Evolutionary conservation across 306 rosid genomes (phyloP), one percentile per base, ranked within the genome.

Genomic region (Parietaria judaica): DNA sequence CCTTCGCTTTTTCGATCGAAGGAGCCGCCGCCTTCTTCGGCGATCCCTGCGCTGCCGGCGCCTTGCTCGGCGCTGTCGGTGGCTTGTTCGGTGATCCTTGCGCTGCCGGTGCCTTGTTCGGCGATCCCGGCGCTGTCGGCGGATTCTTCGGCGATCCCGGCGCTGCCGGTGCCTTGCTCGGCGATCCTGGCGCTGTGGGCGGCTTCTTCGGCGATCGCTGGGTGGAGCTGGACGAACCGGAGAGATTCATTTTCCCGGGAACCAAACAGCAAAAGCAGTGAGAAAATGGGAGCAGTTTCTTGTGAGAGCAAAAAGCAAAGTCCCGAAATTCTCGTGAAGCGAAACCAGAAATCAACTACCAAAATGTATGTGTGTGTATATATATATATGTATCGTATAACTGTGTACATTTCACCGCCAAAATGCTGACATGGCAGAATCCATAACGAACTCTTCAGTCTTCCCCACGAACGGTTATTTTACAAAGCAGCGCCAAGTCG

Each of bases 281-380:
- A 49, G 53, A 49, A n/a, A 51, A 60, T 45, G 43, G 53, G 13
- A 49, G 45, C 6, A 41, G 45, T 41, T 5, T 41, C 45, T 41
- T 41, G 45, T 41, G 45, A 41, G 45, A 41, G 3, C 31, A 14
- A 53, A 17, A 23, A 53, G 9, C 11, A 52, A 63, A 36, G 64
- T 76, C 63, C 76, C 76, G 49, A 67, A 45, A 51, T 58, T 77
- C 83, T 58, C 70, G 80, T 81, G 89, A 74, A 64, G 53, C 66
- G 63, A 76, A 61, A 78, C 72, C 75, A 55, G 65, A 79, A 73
- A 60, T 45, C 84, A 85, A 79, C 83, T 15, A 68, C 70, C 81
- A 61, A 14, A 58, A 58, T 53, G 2, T 23, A 23, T 23, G 31
- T 23, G 31, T 23, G 31, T 23, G 31, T 23, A 23, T 23, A 23